phyloP scores from a whole-genome alignment of 768 basidiomycete species.

The Tubosaeta sp. region DNA sequence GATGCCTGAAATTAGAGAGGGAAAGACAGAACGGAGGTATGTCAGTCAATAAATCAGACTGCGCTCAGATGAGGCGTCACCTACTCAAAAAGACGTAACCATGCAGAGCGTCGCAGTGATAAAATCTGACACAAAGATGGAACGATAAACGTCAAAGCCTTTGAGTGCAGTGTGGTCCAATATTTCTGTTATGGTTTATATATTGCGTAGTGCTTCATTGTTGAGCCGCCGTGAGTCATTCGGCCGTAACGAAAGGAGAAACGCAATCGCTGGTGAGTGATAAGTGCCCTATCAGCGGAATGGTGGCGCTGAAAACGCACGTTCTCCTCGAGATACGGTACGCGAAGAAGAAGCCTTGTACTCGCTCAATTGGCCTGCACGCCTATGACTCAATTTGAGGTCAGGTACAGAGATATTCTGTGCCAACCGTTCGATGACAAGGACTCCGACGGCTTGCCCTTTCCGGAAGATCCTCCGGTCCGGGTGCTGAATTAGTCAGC shows the following conservation, averaged over 20 bases:
- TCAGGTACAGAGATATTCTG: too few species aligned
- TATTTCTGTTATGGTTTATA: constrained; percentile 8
- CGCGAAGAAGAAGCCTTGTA: not conserved
- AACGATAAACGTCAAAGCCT: not conserved
- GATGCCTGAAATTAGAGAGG: not conserved
- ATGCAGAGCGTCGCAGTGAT: not conserved
- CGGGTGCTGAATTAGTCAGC: not conserved
- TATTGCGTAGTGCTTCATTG: constrained; percentile 6
- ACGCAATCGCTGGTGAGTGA: not conserved
- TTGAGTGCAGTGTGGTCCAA: too few species aligned
- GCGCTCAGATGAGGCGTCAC: not conserved
- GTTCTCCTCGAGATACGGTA: not conserved
- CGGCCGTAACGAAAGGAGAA: not conserved
- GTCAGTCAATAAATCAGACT: not conserved
- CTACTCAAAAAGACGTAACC: not conserved
- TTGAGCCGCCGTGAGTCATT: constrained; percentile 6
- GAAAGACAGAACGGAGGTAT: not conserved
- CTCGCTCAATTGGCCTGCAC: too few species aligned
- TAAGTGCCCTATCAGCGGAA: too few species aligned
- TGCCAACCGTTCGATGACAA: too few species aligned
- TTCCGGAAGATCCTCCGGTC: not conserved
- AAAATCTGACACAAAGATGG: not conserved
- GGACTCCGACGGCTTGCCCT: not conserved
- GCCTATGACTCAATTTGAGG: too few species aligned
- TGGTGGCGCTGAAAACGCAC: too few species aligned